Conservation (phyloP, 1,139 yeast species). For the Debaryomycetaceae sp. region DNA sequence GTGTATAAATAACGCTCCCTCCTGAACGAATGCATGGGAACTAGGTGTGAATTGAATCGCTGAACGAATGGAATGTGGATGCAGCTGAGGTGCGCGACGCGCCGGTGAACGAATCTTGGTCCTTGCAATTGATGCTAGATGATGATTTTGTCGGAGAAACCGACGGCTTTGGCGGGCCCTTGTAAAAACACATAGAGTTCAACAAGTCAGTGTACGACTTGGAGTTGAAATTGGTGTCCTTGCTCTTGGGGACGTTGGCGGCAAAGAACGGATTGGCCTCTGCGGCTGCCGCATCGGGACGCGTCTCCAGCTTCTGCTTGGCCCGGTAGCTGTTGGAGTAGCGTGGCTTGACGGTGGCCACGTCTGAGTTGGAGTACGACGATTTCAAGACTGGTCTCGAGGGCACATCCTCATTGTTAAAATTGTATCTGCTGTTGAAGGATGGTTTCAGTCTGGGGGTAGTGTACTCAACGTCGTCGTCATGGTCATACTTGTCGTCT, state of each 20-base stretch:
- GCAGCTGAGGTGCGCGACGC: constrained; percentile 16
- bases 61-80: constrained; percentile 28
- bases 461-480: constrained; percentile 7
- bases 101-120: constrained; percentile 3
- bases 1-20: constrained; percentile 1
- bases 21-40: constrained; percentile 5
- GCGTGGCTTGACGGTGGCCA: constrained; percentile 14
- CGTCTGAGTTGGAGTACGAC: constrained; percentile 24
- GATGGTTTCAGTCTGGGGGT: constrained; percentile 6
- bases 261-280: neutral
- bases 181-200: constrained; percentile 31
- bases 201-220: constrained; percentile 28
- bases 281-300: too few species aligned
- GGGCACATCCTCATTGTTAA: constrained; percentile 7
- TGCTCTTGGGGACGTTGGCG: neutral
- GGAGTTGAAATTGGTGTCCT: constrained; percentile 15
- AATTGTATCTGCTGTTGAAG: constrained; percentile 6
- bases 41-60: constrained; percentile 29
- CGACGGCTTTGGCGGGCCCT: constrained; percentile 14
- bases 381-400: constrained; percentile 22
- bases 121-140: constrained; percentile 7
- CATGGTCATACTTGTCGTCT: constrained; percentile 10
- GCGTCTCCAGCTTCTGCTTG: constrained; percentile 2
- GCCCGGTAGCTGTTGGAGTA: constrained; percentile 11
- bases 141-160: constrained; percentile 1